Evolutionary conservation across 352 stramenopile species (phyloP).

Genomic region (Pythium folliculosum): DNA sequence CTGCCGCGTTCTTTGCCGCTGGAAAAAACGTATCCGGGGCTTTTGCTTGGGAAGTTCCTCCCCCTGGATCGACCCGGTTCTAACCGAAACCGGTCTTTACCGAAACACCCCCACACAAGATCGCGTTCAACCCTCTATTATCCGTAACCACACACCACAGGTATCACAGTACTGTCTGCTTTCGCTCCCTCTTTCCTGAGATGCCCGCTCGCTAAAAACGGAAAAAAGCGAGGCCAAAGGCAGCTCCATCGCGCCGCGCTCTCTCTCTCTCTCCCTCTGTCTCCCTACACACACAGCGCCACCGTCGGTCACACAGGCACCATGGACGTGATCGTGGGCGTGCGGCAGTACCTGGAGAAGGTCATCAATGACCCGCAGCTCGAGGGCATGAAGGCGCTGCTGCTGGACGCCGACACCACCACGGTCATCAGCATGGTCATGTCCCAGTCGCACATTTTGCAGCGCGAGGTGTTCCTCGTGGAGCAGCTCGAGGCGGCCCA

Average conservation of each 20-base stretch:
- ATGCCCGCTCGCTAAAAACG: constrained; percentile 28
- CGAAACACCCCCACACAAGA: constrained; percentile 18
- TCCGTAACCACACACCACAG: background rate
- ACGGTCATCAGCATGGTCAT: constrained; percentile 96
- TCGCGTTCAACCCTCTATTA: constrained; percentile 24
- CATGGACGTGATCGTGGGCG: constrained; percentile 77
- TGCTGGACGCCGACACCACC: constrained; percentile 95
- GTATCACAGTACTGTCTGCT: background rate
- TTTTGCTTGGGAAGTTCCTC: constrained; percentile 12
- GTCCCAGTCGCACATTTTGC: constrained; percentile 95
- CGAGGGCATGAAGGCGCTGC: constrained; percentile 96
- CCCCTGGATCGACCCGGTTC: constrained; percentile 16
- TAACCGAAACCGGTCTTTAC: constrained; percentile 20
- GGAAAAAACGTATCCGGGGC: constrained; percentile 25
- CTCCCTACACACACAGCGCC: background rate
- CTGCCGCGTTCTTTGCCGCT: constrained; percentile 8
- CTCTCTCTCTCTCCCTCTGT: background rate
- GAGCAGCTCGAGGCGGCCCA: constrained; percentile 86
- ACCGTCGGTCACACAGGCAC: background rate
- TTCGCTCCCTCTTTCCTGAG: constrained; percentile 10
- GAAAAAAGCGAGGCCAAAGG: constrained; percentile 18
- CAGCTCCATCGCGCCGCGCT: background rate
- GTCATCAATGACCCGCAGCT: constrained; percentile 81
- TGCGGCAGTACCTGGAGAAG: constrained; percentile 81
- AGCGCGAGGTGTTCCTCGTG: constrained; percentile 96